These are phyloP conservation scores for Cryphonectria radicalis DNA, from an alignment of 2,329 filamentous ascomycete genomes.

Conservation along the genomic window DNA sequence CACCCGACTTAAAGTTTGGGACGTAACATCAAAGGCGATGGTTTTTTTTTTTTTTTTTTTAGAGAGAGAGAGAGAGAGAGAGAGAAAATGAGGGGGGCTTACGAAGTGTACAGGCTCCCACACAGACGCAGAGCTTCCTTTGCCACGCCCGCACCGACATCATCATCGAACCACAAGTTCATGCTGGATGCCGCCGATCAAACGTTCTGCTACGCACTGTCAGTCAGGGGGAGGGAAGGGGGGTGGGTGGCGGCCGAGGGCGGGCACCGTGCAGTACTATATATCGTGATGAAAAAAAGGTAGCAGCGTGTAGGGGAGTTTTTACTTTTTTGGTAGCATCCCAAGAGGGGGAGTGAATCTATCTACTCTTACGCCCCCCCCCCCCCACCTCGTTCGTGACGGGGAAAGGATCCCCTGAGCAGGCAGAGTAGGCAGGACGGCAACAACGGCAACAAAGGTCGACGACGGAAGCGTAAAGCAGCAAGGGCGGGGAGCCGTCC, in stretches of 20 bases:
- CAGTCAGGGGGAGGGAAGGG: background rate
- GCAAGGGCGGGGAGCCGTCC: background rate
- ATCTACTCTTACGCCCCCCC: background rate
- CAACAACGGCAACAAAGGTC: too few species aligned
- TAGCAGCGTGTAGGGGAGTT: background rate
- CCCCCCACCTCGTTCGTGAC: background rate
- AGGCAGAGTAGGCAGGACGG: background rate
- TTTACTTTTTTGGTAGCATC: background rate
- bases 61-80: too few species aligned
- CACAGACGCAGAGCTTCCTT: background rate
- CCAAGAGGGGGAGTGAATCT: background rate
- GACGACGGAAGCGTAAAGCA: background rate
- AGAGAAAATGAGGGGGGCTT: background rate
- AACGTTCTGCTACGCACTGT: constrained; percentile 3
- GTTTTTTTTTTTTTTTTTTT: too few species aligned
- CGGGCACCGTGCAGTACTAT: background rate
- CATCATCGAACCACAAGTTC: background rate
- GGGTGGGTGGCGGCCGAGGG: background rate
- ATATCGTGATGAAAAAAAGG: background rate
- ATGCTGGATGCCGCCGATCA: background rate
- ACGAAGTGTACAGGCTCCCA: background rate
- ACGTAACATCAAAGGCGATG: background rate
- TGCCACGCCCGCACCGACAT: background rate
- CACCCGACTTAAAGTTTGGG: background rate
- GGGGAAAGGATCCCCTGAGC: background rate